A percentile compares a stretch with the other conserved stretches of the same genome.
Evolutionary conservation across 495 filamentous ascomycete genomes (phyloP).

Genomic region (Tuber borchii): DNA sequence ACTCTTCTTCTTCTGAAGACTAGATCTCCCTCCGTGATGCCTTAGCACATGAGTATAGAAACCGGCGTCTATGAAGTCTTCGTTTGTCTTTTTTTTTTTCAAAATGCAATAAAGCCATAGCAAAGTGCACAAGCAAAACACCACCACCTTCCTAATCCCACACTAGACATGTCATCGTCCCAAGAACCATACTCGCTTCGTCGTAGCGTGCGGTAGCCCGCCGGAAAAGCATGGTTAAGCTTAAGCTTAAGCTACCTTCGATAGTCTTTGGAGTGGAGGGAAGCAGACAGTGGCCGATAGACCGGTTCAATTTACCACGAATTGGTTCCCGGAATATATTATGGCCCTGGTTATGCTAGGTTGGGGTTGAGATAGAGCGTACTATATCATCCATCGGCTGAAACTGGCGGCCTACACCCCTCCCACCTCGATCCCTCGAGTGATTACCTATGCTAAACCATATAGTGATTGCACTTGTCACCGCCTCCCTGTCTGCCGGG

Average conservation of each 20-base stretch:
- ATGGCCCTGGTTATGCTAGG: neutral
- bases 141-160: neutral
- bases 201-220: neutral
- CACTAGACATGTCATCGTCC: neutral
- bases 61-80: neutral
- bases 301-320: neutral
- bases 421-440: too few species aligned
- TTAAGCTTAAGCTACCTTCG: neutral
- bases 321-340: neutral
- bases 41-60: neutral
- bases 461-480: too few species aligned
- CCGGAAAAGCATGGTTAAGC: neutral
- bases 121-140: neutral
- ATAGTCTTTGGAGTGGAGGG: neutral
- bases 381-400: too few species aligned
- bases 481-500: too few species aligned
- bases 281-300: neutral
- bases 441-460: too few species aligned
- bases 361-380: neutral
- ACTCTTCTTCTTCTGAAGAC: neutral
- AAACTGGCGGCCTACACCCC: too few species aligned
- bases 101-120: neutral
- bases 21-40: neutral
- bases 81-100: neutral
- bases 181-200: neutral